Evolutionary conservation across 2,329 filamentous ascomycete species (phyloP).

Genomic region (Didymosphaeria variabile): DNA sequence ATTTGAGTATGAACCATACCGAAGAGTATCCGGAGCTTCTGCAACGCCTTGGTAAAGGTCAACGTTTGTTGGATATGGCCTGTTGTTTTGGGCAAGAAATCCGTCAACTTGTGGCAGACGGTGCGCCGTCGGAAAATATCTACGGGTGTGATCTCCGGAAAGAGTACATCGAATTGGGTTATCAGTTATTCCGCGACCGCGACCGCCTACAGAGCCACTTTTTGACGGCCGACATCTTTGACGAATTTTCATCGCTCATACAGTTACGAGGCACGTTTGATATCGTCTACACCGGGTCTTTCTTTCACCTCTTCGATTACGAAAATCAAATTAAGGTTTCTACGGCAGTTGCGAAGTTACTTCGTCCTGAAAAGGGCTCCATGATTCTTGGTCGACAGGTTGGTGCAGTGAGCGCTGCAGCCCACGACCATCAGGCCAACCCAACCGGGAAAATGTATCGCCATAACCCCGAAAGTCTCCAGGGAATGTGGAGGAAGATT

Average conservation of each 20-base stretch:
- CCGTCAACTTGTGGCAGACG: slow-evolving; percentile 51
- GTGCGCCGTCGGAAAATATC: slow-evolving; percentile 50
- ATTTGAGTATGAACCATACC: slow-evolving; percentile 32
- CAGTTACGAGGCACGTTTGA: slow-evolving; percentile 43
- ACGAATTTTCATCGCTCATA: slow-evolving; percentile 35
- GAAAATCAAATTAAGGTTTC: slow-evolving; percentile 44
- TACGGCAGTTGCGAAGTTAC: slow-evolving; percentile 43
- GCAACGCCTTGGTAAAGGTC: slow-evolving; percentile 35
- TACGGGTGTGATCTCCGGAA: slow-evolving; percentile 51
- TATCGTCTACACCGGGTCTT: slow-evolving; percentile 52
- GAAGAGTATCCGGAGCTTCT: slow-evolving; percentile 38
- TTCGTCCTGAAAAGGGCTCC: slow-evolving; percentile 52
- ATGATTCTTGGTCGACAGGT: slow-evolving; percentile 64
- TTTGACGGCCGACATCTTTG: slow-evolving; percentile 61
- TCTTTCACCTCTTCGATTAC: slow-evolving; percentile 55
- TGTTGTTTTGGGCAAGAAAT: slow-evolving; percentile 58
- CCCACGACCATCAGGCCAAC: slow-evolving; percentile 24
- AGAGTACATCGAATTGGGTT: slow-evolving; percentile 64
- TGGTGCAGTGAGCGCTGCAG: slow-evolving; percentile 43
- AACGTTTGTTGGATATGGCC: slow-evolving; percentile 52
- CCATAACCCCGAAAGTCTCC: slow-evolving; percentile 48
- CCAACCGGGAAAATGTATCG: slow-evolving; percentile 33
- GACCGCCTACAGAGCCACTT: slow-evolving; percentile 59
- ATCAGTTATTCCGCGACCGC: slow-evolving; percentile 42
- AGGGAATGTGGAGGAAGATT: slow-evolving; percentile 51